Evolutionary conservation across 371 early-diverging fungal species (phyloP), one percentile per base, ranked within the genome.

Genomic region (Apophysomyces trapeziformis): DNA sequence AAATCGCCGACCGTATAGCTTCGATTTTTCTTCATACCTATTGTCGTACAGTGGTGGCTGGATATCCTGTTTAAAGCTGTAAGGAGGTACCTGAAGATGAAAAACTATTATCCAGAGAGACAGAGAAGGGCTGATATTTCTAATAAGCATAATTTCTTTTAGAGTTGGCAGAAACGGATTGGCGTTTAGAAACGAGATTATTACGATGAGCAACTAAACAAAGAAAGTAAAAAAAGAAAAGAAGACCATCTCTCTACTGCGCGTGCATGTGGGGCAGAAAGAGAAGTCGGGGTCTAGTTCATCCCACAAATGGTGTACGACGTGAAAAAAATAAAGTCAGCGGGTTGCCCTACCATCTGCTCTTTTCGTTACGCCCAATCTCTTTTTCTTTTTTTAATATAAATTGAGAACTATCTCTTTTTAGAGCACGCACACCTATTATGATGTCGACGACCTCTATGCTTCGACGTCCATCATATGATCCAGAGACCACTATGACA

Each of bases 321-420:
- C 47, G 36, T 47, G 50, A 61, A 45, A 36, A 61, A 61, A 61
- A 47, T 36, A 46, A 16, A 43, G 21, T 59, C 38, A 38, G 43
- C 60, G 12, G 32, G 14, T 21, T 26, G 38, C 39, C 43, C 18
- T 21, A 12, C 11, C 18, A 59, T 16, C 60, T 38, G 11, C 26
- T 59, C 16, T 39, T 38, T 59, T 11, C 18, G 11, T 59, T 43
- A 13, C n/a, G 32, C 37, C 58, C 58, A 11, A 35, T 58, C 32
- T 58, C 38, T 58, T 13, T 58, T 58, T 57, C 32, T 46, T 14
- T 16, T 16, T 58, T 58, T 58, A 26, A 26, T 26, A 26, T 26
- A 26, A 26, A 26, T 26, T 26, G 32, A 26, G 32, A 26, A 26
- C 14, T 58, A 35, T 16, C n/a, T 14, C 41, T 39, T n/a, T 38